A percentile compares a stretch with the other conserved stretches of the same genome.
phyloP scores from a whole-genome alignment of 345 rosid species.

The Citrus australasica region DNA sequence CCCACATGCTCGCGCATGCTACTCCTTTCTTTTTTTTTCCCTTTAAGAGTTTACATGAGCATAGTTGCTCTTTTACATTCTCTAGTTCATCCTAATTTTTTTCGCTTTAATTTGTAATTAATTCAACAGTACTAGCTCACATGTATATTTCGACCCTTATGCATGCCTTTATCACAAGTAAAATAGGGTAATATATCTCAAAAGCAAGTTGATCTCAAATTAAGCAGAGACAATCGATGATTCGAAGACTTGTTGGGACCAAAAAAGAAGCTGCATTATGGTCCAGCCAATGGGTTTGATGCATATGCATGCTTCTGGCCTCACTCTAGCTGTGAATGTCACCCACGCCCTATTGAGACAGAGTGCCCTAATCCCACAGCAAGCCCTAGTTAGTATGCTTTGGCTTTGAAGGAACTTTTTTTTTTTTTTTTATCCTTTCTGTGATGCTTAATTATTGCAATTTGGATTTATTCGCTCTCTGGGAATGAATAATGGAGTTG shows the following conservation, averaged over 20 bases:
- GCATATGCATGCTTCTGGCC: constrained; percentile 2
- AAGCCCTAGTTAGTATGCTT: constrained; percentile 11
- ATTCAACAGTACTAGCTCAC: not conserved
- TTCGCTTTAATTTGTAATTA: too few species aligned
- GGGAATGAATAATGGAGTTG: not conserved
- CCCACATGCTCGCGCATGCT: not conserved
- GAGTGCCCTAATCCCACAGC: constrained; percentile 12
- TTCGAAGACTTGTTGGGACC: constrained; percentile 15
- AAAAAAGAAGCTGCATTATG: constrained; percentile 9
- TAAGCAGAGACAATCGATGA: not conserved
- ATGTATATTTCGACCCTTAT: not conserved
- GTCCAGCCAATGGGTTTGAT: not conserved
- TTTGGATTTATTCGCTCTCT: not conserved
- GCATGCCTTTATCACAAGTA: not conserved
- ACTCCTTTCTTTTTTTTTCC: not conserved
- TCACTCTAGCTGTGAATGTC: constrained; percentile 8
- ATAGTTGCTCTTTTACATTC: not conserved
- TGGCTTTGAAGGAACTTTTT: not conserved
- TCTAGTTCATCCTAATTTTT: too few species aligned
- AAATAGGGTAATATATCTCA: not conserved
- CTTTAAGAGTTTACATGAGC: not conserved
- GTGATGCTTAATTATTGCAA: not conserved
- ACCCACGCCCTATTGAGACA: not conserved
- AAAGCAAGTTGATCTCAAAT: not conserved
- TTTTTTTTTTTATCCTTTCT: not conserved